These are phyloP conservation scores for Ulota crispa DNA, from an alignment of 225 moss, liverwort and hornwort species.

Conservation along the genomic window DNA sequence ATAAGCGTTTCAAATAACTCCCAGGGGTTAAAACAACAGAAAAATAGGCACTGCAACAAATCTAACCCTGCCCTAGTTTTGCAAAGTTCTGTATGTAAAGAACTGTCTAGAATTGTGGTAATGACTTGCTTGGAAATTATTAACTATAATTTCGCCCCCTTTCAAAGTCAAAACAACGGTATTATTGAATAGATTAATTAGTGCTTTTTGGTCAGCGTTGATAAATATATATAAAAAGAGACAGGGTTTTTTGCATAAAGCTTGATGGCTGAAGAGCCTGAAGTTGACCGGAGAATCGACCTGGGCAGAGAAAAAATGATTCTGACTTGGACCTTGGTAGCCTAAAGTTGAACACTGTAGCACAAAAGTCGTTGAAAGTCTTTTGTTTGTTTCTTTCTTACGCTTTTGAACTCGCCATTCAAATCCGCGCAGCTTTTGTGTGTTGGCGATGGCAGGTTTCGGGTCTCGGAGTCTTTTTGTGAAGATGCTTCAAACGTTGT, in stretches of 20 bases:
- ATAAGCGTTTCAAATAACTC: too few species aligned
- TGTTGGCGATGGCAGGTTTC: background rate
- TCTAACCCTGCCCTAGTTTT: background rate
- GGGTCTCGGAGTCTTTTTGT: background rate
- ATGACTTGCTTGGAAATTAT: background rate
- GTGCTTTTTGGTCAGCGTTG: slow-evolving; percentile 29
- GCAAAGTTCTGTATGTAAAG: background rate
- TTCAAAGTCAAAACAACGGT: too few species aligned
- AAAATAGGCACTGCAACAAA: background rate
- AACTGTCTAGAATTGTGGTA: background rate
- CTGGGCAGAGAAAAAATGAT: background rate
- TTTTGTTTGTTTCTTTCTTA: background rate
- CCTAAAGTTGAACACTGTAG: slow-evolving; percentile 19
- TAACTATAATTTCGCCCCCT: too few species aligned
- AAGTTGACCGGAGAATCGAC: slow-evolving; percentile 17
- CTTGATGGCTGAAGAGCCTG: slow-evolving; percentile 27
- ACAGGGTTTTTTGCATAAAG: slow-evolving; percentile 1
- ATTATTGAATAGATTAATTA: background rate
- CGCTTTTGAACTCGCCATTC: background rate
- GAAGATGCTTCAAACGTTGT: too few species aligned
- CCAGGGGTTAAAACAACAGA: background rate
- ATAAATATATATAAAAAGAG: background rate
- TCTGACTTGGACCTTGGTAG: slow-evolving; percentile 12
- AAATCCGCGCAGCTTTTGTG: background rate
- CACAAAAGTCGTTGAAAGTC: slow-evolving; percentile 33